Base-by-base conservation (phyloP, 139 green algal species). In the Edaphochlamys debaryana region DNA sequence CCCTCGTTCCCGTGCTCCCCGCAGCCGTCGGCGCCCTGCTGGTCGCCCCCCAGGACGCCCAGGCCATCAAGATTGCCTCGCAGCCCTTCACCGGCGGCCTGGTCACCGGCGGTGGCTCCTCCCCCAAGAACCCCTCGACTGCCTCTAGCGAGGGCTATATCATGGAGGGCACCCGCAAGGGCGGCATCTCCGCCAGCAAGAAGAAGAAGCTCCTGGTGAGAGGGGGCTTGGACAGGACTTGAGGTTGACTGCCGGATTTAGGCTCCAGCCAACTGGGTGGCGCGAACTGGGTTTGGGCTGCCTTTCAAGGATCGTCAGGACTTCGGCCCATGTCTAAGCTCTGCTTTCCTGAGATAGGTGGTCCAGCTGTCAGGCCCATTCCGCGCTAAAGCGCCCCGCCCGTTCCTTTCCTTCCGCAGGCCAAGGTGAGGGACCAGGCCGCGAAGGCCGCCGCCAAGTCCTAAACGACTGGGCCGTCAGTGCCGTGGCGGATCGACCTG, bases 81-180 rank as follows among this genome's bases (percentile, higher is more conserved):
- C 85, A 89, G 64, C 71, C 79, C 27, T 82, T 76, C 70, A 86
- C 79, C 32, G 85, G 85, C 23, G 85, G 85, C 67, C 36, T 86
- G 37, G 63, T 72, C 30, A 38, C 6, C 0, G 85, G 85, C 40
- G 79, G 79, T 23, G 85, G 85, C 19, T 71, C 42, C 63, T 79
- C 73, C 15, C 70, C 85, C 25, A 89, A 89, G 85, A 72, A 50
- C 40, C 68, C 79, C 41, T 73, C 79, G 7, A 54, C 54, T 17
- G 79, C 79, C 40, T 72, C 68, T 0, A 71, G 72, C 68, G 54
- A 71, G 54, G 15, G 52, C 42, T 93, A 94, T 88, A 86, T 60
- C 29, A 70, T 93, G 72, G 91, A 94, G 87, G 91, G 91, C 79
- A 95, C 88, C 36, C 90, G 87, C 79, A 94, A 94, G 45, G 54